These are phyloP conservation scores for Postia placenta DNA, from an alignment of 768 basidiomycete genomes.

Conservation along the genomic window DNA sequence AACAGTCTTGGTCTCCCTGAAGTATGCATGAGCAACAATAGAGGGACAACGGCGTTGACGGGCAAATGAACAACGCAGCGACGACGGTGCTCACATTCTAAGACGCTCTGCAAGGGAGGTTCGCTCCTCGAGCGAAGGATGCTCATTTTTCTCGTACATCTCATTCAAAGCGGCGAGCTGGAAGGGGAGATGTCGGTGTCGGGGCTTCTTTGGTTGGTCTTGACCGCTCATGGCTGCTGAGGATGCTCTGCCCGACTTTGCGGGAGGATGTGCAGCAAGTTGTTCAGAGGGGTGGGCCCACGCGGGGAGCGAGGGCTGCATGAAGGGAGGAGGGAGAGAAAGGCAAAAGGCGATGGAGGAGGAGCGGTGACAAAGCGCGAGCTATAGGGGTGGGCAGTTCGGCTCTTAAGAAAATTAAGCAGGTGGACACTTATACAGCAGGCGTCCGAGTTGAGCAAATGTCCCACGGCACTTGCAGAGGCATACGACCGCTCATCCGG, in stretches of 20 bases:
- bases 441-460: conserved; percentile 13
- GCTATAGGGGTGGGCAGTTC: conserved; percentile 4
- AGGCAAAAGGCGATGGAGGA: conserved; percentile 8
- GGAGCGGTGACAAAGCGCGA: conserved; percentile 6
- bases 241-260: conserved; percentile 8
- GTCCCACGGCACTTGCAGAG: conserved; percentile 14
- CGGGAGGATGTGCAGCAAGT: conserved; percentile 21
- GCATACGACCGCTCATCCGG: conserved; percentile 16
- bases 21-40: conserved; percentile 11
- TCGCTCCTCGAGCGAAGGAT: conserved; percentile 65
- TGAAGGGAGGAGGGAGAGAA: conserved; percentile 11
- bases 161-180: conserved; percentile 75
- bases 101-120: conserved; percentile 63
- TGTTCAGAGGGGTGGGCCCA: conserved; percentile 18
- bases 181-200: conserved; percentile 66
- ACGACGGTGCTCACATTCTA: conserved; percentile 56
- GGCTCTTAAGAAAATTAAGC: conserved; percentile 17
- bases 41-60: too few relatives aligned
- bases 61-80: too few relatives aligned
- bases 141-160: conserved; percentile 71
- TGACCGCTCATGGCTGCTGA: conserved; percentile 18
- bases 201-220: conserved; percentile 66
- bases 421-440: conserved; percentile 17
- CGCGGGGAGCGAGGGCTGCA: conserved; percentile 8
- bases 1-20: conserved; percentile 79